Evolutionary conservation across 2,329 filamentous ascomycete species (phyloP).

Genomic region (Albophoma yamanashiensis): DNA sequence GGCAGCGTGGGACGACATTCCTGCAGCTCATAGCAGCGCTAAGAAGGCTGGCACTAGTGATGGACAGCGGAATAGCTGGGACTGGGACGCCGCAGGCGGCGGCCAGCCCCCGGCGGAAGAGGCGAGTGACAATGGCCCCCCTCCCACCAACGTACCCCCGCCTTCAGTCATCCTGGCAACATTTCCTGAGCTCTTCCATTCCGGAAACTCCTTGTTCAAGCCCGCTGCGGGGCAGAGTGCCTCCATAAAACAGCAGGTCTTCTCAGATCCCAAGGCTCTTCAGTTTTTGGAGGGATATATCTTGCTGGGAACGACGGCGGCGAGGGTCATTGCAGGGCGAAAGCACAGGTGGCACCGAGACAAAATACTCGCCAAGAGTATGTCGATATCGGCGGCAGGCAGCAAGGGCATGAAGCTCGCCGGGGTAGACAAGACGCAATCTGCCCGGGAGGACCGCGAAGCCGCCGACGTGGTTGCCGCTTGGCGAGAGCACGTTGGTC

Average conservation of each 20-base stretch:
- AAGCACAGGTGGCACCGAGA: constrained; percentile 88
- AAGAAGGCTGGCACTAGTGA: constrained; percentile 7
- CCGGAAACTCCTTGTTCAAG: constrained; percentile 56
- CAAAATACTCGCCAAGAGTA: constrained; percentile 70
- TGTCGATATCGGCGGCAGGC: constrained; percentile 72
- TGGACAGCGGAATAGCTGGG: constrained; percentile 28
- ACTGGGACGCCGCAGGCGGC: constrained; percentile 35
- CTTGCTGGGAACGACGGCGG: constrained; percentile 54
- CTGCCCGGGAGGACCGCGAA: constrained; percentile 76
- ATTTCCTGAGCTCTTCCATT: constrained; percentile 60
- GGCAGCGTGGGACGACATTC: constrained; percentile 39
- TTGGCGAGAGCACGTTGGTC: constrained; percentile 68
- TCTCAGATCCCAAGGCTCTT: constrained; percentile 51
- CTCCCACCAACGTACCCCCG: constrained; percentile 81
- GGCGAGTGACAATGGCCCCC: constrained; percentile 28
- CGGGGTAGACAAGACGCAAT: constrained; percentile 73
- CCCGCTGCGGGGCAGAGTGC: constrained; percentile 48
- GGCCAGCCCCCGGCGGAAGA: constrained; percentile 12
- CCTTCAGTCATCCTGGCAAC: constrained; percentile 72
- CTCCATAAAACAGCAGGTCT: constrained; percentile 49
- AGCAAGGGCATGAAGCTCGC: constrained; percentile 86
- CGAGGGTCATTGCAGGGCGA: constrained; percentile 74
- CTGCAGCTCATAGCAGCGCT: constrained; percentile 11
- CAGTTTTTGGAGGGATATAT: constrained; percentile 56
- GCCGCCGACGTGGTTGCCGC: constrained; percentile 62